These are phyloP conservation scores for Rhizoclosmatium globosum DNA, from an alignment of 192 early-diverging fungal genomes.

Conservation along the genomic window DNA sequence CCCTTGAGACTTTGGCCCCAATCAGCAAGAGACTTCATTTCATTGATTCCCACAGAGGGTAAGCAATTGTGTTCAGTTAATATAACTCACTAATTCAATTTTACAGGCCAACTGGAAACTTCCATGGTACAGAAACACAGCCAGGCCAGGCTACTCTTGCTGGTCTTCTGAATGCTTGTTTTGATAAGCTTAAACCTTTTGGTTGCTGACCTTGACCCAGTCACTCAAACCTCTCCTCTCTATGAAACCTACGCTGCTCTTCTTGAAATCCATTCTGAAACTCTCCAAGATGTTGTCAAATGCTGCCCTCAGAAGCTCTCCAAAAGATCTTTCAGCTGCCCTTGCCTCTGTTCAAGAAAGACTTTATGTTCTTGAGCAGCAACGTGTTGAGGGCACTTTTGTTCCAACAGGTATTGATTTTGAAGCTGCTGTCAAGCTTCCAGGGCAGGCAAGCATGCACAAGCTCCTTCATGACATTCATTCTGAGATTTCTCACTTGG, in stretches of 20 bases:
- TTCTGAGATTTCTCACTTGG: constrained; percentile 19
- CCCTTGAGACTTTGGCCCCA: constrained; percentile 14
- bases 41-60: constrained; percentile 26
- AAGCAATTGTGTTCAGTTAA: neutral
- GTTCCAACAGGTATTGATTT: neutral
- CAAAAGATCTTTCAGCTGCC: neutral
- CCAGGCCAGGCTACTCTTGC: constrained; percentile 27
- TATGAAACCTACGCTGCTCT: constrained; percentile 2
- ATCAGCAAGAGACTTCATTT: constrained; percentile 30
- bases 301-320: neutral
- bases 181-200: constrained; percentile 16
- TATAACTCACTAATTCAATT: neutral
- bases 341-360: neutral
- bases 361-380: neutral
- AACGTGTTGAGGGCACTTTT: neutral
- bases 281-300: neutral
- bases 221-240: constrained; percentile 14
- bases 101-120: neutral
- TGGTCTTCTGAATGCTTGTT: constrained; percentile 20
- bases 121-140: neutral
- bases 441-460: constrained; percentile 31
- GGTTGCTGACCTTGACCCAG: constrained; percentile 25
- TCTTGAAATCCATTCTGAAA: constrained; percentile 3
- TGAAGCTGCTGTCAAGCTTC: constrained; percentile 28
- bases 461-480: constrained; percentile 21